phyloP scores from a whole-genome alignment of 169 alveolate genomes.

The Amoebophrya sp. region DNA sequence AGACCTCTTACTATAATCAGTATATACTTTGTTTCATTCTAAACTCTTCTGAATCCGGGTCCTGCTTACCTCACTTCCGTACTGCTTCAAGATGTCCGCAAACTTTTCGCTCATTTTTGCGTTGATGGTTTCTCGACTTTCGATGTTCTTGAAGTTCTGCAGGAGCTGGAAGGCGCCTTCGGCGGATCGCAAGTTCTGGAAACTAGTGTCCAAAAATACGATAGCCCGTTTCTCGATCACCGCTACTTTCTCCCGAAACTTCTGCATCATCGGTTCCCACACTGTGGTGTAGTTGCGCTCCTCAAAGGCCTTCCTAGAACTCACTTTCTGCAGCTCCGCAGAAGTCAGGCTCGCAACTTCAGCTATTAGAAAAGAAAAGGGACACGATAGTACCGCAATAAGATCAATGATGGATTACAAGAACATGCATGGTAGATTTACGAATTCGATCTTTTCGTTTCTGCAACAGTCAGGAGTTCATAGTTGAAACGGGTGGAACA shows the following conservation, averaged over 20 bases:
- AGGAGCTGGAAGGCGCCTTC: slow-evolving; percentile 87
- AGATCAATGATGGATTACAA: too few relatives aligned
- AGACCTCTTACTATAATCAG: too few relatives aligned
- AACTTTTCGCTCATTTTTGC: slow-evolving; percentile 77
- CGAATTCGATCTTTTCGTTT: too few relatives aligned
- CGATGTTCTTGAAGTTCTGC: slow-evolving; percentile 77
- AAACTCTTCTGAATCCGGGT: too few relatives aligned
- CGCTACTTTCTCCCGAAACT: slow-evolving; percentile 65
- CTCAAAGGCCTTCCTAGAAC: slow-evolving; percentile 64
- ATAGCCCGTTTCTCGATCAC: slow-evolving; percentile 74
- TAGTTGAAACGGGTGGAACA: too few relatives aligned
- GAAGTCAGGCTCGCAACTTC: slow-evolving; percentile 33
- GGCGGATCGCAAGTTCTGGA: slow-evolving; percentile 72
- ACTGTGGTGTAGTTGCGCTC: slow-evolving; percentile 56
- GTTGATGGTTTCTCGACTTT: slow-evolving; percentile 65
- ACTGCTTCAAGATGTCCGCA: slow-evolving; percentile 71
- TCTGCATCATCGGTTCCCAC: slow-evolving; percentile 61
- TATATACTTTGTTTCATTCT: too few relatives aligned
- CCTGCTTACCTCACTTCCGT: slow-evolving; percentile 45
- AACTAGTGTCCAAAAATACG: slow-evolving; percentile 57
- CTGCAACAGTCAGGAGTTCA: too few relatives aligned
- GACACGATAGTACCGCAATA: background rate
- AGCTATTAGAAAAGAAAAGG: background rate
- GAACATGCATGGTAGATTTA: too few relatives aligned
- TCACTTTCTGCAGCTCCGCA: slow-evolving; percentile 61